A percentile compares a stretch with the other conserved stretches of the same genome.
These are phyloP conservation scores for Tuber borchii DNA, from an alignment of 495 filamentous ascomycete species.

Conservation along the genomic window DNA sequence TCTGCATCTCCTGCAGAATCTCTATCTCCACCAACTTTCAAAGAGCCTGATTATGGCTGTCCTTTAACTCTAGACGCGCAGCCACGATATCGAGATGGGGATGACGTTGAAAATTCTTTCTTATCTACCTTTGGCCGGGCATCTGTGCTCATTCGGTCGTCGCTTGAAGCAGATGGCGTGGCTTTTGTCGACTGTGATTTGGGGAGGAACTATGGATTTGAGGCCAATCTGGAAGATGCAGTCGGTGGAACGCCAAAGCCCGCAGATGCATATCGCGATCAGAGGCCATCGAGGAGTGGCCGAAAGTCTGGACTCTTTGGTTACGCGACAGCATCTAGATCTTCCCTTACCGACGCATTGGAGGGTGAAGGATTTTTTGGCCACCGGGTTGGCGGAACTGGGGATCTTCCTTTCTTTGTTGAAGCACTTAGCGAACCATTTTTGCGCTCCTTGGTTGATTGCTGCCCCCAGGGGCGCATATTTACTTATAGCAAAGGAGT, in stretches of 20 bases:
- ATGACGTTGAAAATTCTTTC: conserved; percentile 27
- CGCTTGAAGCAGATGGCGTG: conserved; percentile 48
- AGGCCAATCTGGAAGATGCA: conserved; percentile 8
- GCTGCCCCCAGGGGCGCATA: conserved; percentile 33
- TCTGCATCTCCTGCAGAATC: conserved; percentile 28
- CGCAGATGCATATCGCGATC: conserved; percentile 6
- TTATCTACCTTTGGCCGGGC: conserved; percentile 44
- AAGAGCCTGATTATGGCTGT: neutral
- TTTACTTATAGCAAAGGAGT: conserved; percentile 18
- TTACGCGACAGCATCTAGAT: conserved; percentile 25
- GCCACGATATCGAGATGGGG: neutral
- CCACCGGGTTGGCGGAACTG: conserved; percentile 24
- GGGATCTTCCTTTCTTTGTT: conserved; percentile 26
- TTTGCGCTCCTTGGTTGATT: conserved; percentile 21
- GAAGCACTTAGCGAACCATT: conserved; percentile 31
- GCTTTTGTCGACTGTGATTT: conserved; percentile 45
- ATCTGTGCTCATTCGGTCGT: conserved; percentile 43
- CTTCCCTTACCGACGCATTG: conserved; percentile 23
- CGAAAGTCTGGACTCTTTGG: conserved; percentile 34
- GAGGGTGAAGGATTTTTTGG: conserved; percentile 17
- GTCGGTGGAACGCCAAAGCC: conserved; percentile 3
- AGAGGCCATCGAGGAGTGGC: conserved; percentile 21
- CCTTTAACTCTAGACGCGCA: neutral
- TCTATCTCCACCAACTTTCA: conserved; percentile 11
- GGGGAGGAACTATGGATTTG: conserved; percentile 28